A percentile compares a stretch with the other conserved stretches of the same genome.
Evolutionary conservation across 257 asterid species (phyloP).

Genomic region (Solanum okadae): DNA sequence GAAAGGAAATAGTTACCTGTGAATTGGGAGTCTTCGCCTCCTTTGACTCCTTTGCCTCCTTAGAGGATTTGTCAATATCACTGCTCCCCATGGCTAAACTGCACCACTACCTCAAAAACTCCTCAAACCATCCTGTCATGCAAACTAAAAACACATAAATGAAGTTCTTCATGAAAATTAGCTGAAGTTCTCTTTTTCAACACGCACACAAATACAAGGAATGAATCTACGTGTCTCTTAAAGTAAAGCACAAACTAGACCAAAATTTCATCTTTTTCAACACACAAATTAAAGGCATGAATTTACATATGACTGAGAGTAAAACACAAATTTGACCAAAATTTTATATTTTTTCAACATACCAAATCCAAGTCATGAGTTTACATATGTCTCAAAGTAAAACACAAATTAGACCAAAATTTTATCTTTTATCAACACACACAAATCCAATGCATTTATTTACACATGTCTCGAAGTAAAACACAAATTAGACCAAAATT

Average conservation of each 20-base stretch:
- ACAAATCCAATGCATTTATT: background rate
- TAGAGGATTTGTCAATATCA: slow-evolving; percentile 71
- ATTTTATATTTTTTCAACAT: background rate
- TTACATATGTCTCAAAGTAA: background rate
- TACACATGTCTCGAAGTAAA: background rate
- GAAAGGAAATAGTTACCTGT: slow-evolving; percentile 32
- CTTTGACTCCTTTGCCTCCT: slow-evolving; percentile 73
- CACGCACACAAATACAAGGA: background rate
- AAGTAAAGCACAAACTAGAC: background rate
- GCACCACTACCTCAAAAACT: slow-evolving; percentile 18
- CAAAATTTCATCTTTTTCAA: background rate
- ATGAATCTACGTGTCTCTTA: background rate
- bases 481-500: background rate
- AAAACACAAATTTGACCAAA: background rate
- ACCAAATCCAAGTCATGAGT: background rate
- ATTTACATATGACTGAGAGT: background rate
- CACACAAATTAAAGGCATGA: background rate
- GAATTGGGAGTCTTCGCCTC: slow-evolving; percentile 61
- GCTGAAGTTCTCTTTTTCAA: background rate
- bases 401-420: background rate
- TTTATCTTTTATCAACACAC: background rate
- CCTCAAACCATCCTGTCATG: slow-evolving; percentile 34
- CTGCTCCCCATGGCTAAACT: slow-evolving; percentile 59
- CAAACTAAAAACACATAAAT: background rate
- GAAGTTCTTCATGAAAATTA: background rate